These are phyloP conservation scores for Sporothrix globosa DNA, from an alignment of 2,329 filamentous ascomycete species.

Conservation along the genomic window DNA sequence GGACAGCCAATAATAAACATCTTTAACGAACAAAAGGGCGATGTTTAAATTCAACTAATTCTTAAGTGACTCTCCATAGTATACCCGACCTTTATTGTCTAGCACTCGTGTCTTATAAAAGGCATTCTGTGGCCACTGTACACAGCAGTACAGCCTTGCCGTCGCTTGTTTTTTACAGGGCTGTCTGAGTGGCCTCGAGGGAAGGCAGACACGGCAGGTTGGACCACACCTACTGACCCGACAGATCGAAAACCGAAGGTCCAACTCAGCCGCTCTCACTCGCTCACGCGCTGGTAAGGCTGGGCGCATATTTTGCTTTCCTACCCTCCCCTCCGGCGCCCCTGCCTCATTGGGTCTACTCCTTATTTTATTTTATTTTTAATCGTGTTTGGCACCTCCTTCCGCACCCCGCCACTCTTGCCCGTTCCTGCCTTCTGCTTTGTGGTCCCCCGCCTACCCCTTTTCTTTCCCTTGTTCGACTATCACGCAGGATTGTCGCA, in stretches of 20 bases:
- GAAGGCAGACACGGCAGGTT: background rate
- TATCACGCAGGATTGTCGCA: background rate
- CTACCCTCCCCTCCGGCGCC: background rate
- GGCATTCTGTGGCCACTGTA: background rate
- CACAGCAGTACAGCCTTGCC: background rate
- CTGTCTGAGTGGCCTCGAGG: conserved; percentile 14
- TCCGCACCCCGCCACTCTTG: conserved; percentile 7
- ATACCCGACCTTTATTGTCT: too few relatives aligned
- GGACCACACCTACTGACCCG: background rate
- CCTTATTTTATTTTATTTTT: background rate
- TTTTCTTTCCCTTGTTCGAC: background rate
- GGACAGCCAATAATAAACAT: background rate
- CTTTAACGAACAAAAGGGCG: background rate
- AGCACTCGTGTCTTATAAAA: too few relatives aligned
- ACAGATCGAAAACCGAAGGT: background rate
- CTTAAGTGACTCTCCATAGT: too few relatives aligned
- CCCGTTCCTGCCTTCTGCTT: background rate
- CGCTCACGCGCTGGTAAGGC: conserved; percentile 18
- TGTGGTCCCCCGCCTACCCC: background rate
- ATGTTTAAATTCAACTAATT: too few relatives aligned
- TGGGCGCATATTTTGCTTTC: conserved; percentile 2
- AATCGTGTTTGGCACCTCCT: background rate
- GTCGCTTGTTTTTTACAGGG: background rate
- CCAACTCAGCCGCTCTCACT: background rate
- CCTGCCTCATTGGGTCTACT: background rate